Percentiles rank a stretch among this genome's conserved stretches.
phyloP scores from a whole-genome alignment of 1,284 basidiomycete species.

The Ceraceosorus guamensis region DNA sequence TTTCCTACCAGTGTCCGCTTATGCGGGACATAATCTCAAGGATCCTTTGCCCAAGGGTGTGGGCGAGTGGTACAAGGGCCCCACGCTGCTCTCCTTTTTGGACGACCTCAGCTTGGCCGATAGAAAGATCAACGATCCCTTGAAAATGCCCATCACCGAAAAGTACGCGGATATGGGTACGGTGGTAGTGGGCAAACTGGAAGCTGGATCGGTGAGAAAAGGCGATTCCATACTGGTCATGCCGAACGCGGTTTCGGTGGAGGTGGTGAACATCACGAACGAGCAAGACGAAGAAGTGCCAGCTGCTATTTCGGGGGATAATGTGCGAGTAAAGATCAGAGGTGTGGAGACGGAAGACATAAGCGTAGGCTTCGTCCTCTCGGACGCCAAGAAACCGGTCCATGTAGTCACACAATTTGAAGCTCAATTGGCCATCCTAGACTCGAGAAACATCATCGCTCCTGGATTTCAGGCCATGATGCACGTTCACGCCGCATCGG shows the following conservation, averaged over 20 bases:
- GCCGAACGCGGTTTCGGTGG: slow-evolving; percentile 42
- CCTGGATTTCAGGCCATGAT: slow-evolving; percentile 47
- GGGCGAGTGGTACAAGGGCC: slow-evolving; percentile 43
- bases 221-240: slow-evolving; percentile 41
- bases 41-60: slow-evolving; percentile 33
- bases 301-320: slow-evolving; percentile 47
- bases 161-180: slow-evolving; percentile 49
- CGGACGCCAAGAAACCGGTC: slow-evolving; percentile 39
- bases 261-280: slow-evolving; percentile 41
- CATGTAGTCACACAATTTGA: slow-evolving; percentile 45
- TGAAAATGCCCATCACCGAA: slow-evolving; percentile 47
- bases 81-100: slow-evolving; percentile 36
- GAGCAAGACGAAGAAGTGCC: slow-evolving; percentile 47
- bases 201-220: slow-evolving; percentile 42
- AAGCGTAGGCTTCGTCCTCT: slow-evolving; percentile 38
- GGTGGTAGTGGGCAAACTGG: slow-evolving; percentile 46
- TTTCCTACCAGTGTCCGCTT: slow-evolving; percentile 47
- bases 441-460: slow-evolving; percentile 47
- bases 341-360: slow-evolving; percentile 46
- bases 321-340: slow-evolving; percentile 47
- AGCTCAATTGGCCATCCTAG: slow-evolving; percentile 47
- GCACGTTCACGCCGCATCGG: slow-evolving; percentile 43
- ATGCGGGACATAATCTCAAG: slow-evolving; percentile 46
- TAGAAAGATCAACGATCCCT: slow-evolving; percentile 42
- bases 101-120: slow-evolving; percentile 41